Percentiles rank a stretch among this genome's conserved stretches.
These are phyloP conservation scores for Neckera pumila DNA, from an alignment of 225 moss, liverwort and hornwort genomes.

Conservation along the genomic window DNA sequence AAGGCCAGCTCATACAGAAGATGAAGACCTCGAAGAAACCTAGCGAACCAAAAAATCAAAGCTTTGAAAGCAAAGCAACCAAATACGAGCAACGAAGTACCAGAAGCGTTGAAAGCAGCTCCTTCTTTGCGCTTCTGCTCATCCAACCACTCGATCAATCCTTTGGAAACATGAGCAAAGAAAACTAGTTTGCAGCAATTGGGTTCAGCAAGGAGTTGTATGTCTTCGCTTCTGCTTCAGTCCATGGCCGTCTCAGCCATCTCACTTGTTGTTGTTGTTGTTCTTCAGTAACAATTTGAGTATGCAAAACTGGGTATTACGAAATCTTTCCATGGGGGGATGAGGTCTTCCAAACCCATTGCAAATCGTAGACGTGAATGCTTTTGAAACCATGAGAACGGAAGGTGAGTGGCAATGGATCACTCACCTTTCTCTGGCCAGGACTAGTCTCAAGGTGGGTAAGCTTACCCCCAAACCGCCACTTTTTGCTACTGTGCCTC, in stretches of 20 bases:
- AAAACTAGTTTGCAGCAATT: background rate
- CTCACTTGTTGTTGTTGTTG: background rate
- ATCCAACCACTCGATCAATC: background rate
- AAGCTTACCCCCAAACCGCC: too few species aligned
- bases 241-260: background rate
- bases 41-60: background rate
- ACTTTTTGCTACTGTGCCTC: too few species aligned
- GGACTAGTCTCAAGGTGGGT: too few species aligned
- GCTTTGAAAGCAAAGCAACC: background rate
- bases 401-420: background rate
- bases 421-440: background rate
- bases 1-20: background rate
- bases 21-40: background rate
- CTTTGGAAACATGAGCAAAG: background rate
- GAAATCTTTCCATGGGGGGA: background rate
- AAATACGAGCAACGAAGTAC: background rate
- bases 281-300: background rate
- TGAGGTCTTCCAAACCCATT: background rate
- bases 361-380: background rate
- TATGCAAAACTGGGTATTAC: background rate
- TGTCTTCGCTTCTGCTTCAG: background rate
- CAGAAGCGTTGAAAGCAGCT: background rate
- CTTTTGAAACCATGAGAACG: background rate
- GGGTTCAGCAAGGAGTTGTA: background rate
- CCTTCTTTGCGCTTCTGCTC: background rate